Evolutionary conservation across 1,284 basidiomycete genomes (phyloP), one percentile per base, ranked within the genome.

Genomic region (Leccinum subrobustum): DNA sequence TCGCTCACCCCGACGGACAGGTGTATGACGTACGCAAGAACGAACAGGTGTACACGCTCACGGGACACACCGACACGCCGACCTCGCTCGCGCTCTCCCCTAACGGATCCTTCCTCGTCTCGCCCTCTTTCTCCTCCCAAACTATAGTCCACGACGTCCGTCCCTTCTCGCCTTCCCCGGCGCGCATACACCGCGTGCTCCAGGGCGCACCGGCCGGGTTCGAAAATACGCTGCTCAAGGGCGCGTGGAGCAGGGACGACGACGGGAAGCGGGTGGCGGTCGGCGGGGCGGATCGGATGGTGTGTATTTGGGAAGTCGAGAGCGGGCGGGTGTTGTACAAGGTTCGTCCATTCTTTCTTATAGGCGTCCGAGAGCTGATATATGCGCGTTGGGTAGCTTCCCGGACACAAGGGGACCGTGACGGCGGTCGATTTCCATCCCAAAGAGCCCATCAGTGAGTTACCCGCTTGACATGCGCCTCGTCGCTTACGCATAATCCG

Each of bases 221-320:
- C 69, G 95, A 98, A 76, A 88, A 90, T 64, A 85, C 91, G 0
- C 78, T 97, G 35, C 75, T 93, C 39, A 83, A 86, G 60, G 92
- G 86, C 2, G 88, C 91, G 2, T 97, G 95, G 91, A 91, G 89
- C 70, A 84, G 78, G 64, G 87, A 91, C 57, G 91, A 92, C 63
- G 83, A 81, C 20, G 91, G 91, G 0, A 78, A 79, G 56, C 81
- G 90, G 6, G 90, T 88, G 2, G 90, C 88, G 6, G 87, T 92
- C 0, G 91, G 91, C 47, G 91, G 91, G 42, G 90, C 91, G 1
- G 91, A 93, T 72, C 78, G 91, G 60, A 91, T 87, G 80, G 93
- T 97, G 35, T 94, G 91, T 58, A 89, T 98, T 29, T 97, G 95
- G 94, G 94, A 96, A 23, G 92, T 95, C 2, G 92, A 96, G 67